Conservation (phyloP, 2,329 filamentous ascomycete genomes). For the Fusarium sp. region DNA sequence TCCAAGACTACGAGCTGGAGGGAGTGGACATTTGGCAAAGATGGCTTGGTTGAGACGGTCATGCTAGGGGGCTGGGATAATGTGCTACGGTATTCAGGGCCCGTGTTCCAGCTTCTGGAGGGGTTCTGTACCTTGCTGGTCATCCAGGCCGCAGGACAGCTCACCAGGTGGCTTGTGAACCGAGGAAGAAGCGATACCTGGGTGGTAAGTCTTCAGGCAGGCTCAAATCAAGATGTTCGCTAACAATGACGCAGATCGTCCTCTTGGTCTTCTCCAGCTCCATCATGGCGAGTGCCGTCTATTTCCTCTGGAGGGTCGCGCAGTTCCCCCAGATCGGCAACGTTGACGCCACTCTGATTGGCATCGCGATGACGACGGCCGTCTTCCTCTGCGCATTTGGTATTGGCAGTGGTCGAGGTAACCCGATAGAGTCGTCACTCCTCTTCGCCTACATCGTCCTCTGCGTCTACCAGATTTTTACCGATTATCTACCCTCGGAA, state of each 20-base stretch:
- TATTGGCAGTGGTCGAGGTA: conserved; percentile 93
- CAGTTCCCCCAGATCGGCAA: conserved; percentile 95
- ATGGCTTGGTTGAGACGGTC: conserved; percentile 84
- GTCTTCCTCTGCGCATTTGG: conserved; percentile 95
- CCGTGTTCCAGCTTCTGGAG: conserved; percentile 93
- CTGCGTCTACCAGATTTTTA: conserved; percentile 99
- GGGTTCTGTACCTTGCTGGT: conserved; percentile 97
- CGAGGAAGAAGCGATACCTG: conserved; percentile 93
- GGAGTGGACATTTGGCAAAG: conserved; percentile 91
- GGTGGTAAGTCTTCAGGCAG: conserved; percentile 77
- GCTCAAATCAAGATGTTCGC: conserved; percentile 30
- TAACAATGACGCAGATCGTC: conserved; percentile 78
- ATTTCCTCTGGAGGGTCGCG: conserved; percentile 96
- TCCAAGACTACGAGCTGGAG: conserved; percentile 76
- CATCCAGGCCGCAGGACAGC: conserved; percentile 94
- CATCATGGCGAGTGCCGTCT: conserved; percentile 92
- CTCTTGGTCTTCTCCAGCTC: conserved; percentile 90
- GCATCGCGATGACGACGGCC: conserved; percentile 91
- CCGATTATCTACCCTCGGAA: conserved; percentile 93
- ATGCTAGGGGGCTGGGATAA: conserved; percentile 92
- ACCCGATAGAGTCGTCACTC: conserved; percentile 94
- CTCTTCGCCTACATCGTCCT: conserved; percentile 98
- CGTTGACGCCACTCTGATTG: conserved; percentile 92
- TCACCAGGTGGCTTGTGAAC: conserved; percentile 96
- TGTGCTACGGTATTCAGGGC: conserved; percentile 89